These are phyloP conservation scores for Eucalyptus erythrocorys DNA, from an alignment of 345 rosid genomes.

Conservation along the genomic window DNA sequence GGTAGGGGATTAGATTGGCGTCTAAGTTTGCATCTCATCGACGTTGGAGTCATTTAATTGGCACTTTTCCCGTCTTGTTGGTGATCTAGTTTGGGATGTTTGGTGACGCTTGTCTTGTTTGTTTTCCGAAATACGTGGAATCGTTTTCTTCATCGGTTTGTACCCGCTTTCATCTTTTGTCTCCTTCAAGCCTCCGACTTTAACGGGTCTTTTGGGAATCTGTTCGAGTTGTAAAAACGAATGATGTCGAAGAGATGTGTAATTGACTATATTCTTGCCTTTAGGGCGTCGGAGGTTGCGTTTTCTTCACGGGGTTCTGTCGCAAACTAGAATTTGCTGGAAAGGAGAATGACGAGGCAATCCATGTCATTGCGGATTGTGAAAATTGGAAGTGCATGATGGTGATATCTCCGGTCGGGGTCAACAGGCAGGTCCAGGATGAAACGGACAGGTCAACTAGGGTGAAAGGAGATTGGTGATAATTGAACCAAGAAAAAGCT, in stretches of 20 bases:
- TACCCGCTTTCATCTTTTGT: not conserved
- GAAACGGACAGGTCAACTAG: slow-evolving; percentile 27
- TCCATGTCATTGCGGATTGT: too few species aligned
- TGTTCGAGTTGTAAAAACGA: not conserved
- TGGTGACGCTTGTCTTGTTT: not conserved
- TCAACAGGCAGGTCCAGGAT: slow-evolving; percentile 11
- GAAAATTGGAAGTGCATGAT: not conserved
- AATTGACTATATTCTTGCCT: not conserved
- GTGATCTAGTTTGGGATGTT: not conserved
- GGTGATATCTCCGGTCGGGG: not conserved
- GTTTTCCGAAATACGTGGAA: not conserved
- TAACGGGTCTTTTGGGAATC: not conserved
- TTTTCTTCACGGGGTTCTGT: not conserved
- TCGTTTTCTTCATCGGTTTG: not conserved
- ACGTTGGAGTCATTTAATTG: not conserved
- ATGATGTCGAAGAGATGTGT: not conserved
- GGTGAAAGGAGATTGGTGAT: slow-evolving; percentile 2
- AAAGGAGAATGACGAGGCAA: not conserved
- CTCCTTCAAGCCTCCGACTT: not conserved
- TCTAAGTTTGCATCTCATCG: not conserved
- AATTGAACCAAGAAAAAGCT: not conserved
- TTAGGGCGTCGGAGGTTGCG: not conserved
- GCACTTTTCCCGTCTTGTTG: not conserved
- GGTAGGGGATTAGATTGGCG: not conserved
- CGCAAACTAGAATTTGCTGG: not conserved